Evolutionary conservation across 139 green algal genomes (phyloP), one percentile per base, ranked within the genome.

Genomic region (Chlamydomonas sp.): DNA sequence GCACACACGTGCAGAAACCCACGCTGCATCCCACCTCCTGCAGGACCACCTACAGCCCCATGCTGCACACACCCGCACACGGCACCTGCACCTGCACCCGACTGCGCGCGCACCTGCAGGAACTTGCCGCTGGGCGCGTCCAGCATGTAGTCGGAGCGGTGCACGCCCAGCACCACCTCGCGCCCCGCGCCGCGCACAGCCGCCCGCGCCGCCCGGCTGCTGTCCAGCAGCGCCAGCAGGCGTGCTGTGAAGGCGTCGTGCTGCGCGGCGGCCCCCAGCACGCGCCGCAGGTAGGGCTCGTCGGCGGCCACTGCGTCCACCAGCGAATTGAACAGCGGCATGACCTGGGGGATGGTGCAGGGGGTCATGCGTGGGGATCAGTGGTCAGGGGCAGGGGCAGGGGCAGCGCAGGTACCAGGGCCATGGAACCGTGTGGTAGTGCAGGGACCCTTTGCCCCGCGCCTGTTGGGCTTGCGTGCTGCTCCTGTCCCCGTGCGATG

Each of bases 111-210:
- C 2, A 95, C 96, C 94, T 98, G 96, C 92, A 99, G 88, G 75
- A 99, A 93, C 8, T 88, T 91, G 20, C 91, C 90, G 67, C 93
- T 96, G n/a, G 95, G 95, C 20, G 92, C 89, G 84, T 99, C 97
- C 76, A 99, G 92, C 98, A 99, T 99, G 95, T 99, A 99, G 93
- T 99, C 98, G 1, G 95, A 97, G 1, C 98, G 93, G 89, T 98
- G 94, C 4, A 99, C 89, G 3, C 94, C 97, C 80, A 99, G 88
- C 15, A 93, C 90, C 5, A 96, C n/a, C 62, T 97, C 86, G 0
- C 58, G 60, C 2, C 80, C 71, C 18, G 75, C 85, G 10, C 7
- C 79, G 2, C 60, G 63, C 88, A 73, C 67, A 71, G 77, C 63
- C 15, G 58, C 18, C 60, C 87, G 83, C 15, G 71, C 77, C 0